Base-by-base conservation (phyloP, 2,329 filamentous ascomycete genomes). In the Talaromyces sp. region DNA sequence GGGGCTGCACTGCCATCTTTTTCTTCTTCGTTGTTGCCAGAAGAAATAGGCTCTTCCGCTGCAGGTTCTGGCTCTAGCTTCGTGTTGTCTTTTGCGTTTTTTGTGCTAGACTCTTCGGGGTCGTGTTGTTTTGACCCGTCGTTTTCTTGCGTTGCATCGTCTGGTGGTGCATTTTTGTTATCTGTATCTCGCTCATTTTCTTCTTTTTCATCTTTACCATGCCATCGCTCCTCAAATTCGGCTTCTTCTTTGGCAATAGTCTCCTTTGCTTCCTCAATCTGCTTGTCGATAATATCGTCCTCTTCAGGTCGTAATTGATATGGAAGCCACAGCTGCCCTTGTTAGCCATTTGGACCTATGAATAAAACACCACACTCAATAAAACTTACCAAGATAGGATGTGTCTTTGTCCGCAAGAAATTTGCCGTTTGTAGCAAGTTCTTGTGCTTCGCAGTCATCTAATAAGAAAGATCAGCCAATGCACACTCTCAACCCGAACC, bases 361-460 rank as follows among this genome's bases (percentile, higher is more conserved):
- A 18, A 33, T 47, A 10, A 4, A 14, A 47, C 18, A 16, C 23
- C 27, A 28, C 40, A 9, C 60, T 31, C 12, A 14, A 44, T 8
- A 27, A 18, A 55, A 81, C 89, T 72, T 82, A 96, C 92, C 70
- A 97, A 79, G 66, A 79, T 84, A 2, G 94, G 94, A 68, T 88
- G 81, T 44, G 87, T 79, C 67, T 79, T 86, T 4, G 94, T 97
- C 66, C 82, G 82, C 56, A 97, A 78, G 69, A 88, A 94, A 60
- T 85, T 84, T 33, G 94, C 92, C 76, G 82, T 84, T 30, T 87
- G 83, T 52, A 90, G 79, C 77, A 92, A 79, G 69, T 90, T 91
- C 57, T 82, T 78, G 75, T 97, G 93, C 60, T 87, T 86, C 55
- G 87, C 84, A 61, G 81, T 83, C 89, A 96, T 90, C 90, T 94